Evolutionary conservation across 768 basidiomycete genomes (phyloP).

Genomic region (Russula sp.): DNA sequence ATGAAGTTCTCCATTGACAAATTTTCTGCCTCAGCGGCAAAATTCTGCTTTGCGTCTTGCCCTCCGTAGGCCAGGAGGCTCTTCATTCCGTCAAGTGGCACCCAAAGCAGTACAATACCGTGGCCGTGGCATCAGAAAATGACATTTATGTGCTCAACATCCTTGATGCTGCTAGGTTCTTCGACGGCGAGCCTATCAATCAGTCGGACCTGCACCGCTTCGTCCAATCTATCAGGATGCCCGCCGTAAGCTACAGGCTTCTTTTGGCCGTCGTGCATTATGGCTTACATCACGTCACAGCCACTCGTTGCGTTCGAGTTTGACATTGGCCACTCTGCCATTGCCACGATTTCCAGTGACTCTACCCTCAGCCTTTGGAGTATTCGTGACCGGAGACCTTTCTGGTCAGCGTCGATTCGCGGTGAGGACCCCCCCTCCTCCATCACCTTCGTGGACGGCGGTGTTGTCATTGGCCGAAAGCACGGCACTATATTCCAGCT

Average conservation of each 20-base stretch:
- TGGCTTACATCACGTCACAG: conserved; percentile 30
- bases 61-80: conserved; percentile 49
- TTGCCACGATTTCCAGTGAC: conserved; percentile 78
- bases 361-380: conserved; percentile 80
- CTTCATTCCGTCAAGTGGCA: conserved; percentile 87
- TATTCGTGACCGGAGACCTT: conserved; percentile 65
- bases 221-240: conserved; percentile 56
- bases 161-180: conserved; percentile 48
- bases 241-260: conserved; percentile 48
- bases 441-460: conserved; percentile 76
- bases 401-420: conserved; percentile 66
- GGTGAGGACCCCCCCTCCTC: conserved; percentile 81
- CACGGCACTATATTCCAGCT: conserved; percentile 83
- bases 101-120: conserved; percentile 68
- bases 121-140: conserved; percentile 77
- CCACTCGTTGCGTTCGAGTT: conserved; percentile 81
- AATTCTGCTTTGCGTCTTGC: conserved; percentile 61
- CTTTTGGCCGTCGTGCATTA: not conserved
- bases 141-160: conserved; percentile 74
- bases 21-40: conserved; percentile 42
- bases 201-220: conserved; percentile 66
- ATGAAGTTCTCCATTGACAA: not conserved
- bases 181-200: conserved; percentile 57
- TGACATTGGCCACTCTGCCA: conserved; percentile 65
- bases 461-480: conserved; percentile 77